Evolutionary conservation across 2,329 filamentous ascomycete genomes (phyloP).

Genomic region (Colletotrichum chlorophyti): DNA sequence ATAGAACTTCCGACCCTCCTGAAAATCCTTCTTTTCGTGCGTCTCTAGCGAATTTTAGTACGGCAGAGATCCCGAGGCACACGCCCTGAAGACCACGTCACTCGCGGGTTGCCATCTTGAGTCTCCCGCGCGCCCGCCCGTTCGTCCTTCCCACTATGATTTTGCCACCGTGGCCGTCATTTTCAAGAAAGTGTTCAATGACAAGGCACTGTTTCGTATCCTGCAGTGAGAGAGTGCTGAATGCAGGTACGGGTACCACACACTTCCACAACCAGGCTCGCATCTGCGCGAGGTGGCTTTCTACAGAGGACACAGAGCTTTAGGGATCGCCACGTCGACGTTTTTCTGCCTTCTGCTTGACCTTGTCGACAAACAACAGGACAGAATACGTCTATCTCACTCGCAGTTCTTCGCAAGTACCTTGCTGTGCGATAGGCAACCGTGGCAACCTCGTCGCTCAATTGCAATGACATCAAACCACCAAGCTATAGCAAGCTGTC

Average conservation of each 20-base stretch:
- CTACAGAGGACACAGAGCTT: no score
- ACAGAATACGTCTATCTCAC: no score
- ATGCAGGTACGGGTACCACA: conserved; percentile 24
- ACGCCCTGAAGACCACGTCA: conserved; percentile 4
- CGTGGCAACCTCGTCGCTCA: no score
- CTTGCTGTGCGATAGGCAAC: no score
- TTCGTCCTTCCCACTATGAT: neutral
- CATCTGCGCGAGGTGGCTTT: neutral
- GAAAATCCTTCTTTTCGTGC: conserved; percentile 9
- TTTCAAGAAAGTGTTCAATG: neutral
- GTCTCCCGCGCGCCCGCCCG: conserved; percentile 8
- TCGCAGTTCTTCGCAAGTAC: no score
- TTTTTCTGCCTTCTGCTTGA: no score
- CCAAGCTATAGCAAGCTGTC: no score
- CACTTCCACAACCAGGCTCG: neutral
- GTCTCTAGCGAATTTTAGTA: conserved; percentile 12
- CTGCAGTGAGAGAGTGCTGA: neutral
- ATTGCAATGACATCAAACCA: no score
- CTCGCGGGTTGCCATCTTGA: conserved; percentile 15
- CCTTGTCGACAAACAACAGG: no score
- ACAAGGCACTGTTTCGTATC: neutral
- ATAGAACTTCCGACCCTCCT: conserved; percentile 2
- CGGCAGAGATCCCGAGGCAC: conserved; percentile 1
- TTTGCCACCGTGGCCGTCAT: conserved; percentile 13
- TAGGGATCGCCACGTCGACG: no score